Base-by-base conservation (phyloP, 148 eudicot species). In the Bassia scoparia region DNA sequence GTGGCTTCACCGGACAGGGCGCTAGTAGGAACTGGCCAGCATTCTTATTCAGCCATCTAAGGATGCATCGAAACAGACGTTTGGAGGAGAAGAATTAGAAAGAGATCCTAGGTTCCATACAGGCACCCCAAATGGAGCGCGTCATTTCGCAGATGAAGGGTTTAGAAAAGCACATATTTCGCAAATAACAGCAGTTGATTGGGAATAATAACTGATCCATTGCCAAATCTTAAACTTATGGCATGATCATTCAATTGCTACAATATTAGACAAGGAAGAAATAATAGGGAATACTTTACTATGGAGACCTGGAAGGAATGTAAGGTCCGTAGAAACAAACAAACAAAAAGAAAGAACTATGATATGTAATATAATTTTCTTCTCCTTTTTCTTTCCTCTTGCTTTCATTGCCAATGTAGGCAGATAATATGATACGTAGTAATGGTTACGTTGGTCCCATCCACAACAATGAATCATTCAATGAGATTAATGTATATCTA, bases 231-330 rank as follows among this genome's bases (percentile, higher is more conserved):
- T 8, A 90, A 77, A 31, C 86, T 92, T 5, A 84, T 88, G 70
- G 97, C 99, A 69, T n/a, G 99, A 96, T 85, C 97, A 96, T 86
- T 94, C 97, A 86, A 70, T 74, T 96, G 99, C 63, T 96, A 96
- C 72, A 85, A 90, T 48, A 96, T 96, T 20, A 86, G 79, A 74
- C 89, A 90, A 35, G 97, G 94, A 10, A 96, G 71, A 78, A 96
- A 89, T 63, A 84, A 82, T 96, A 97, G 99, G 99, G 99, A 87
- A 78, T 90, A 92, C 79, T 82, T 64, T 96, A 96, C 64, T 96
- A 90, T 84, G 99, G 99, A 76, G 99, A 23, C 97, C 99, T 30
- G 99, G 99, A 44, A 90, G 87, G 66, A 96, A 90, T 73, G 75
- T 75, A 41, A 85, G 82, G 99, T 75, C 89, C 90, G 49, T 91